Conservation (phyloP, 371 early-diverging fungal species). For the Rhizomucor pusillus region DNA sequence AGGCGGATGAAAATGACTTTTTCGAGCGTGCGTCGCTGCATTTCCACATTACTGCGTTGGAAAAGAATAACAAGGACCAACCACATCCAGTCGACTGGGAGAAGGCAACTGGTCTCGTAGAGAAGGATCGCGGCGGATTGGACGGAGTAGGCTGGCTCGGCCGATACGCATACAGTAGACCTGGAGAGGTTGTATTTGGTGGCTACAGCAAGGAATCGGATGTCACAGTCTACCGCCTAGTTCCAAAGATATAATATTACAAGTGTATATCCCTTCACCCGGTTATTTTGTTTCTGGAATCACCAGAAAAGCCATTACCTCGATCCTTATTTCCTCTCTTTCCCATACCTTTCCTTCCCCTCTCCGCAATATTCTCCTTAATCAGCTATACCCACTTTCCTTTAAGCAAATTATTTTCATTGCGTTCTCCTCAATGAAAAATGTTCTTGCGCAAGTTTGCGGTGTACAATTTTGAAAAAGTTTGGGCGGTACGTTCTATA, state of each 20-base stretch:
- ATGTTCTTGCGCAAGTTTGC: too few species aligned
- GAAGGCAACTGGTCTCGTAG: constrained; percentile 6
- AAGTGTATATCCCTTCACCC: too few species aligned
- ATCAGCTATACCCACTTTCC: too few species aligned
- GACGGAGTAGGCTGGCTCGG: constrained; percentile 20
- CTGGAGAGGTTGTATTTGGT: background rate
- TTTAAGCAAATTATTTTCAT: too few species aligned
- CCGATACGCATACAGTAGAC: background rate
- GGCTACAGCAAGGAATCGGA: background rate
- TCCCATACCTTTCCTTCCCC: background rate
- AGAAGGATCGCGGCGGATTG: background rate
- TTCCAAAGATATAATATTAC: background rate
- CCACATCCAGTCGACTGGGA: constrained; percentile 7
- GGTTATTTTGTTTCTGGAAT: too few species aligned
- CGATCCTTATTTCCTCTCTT: too few species aligned
- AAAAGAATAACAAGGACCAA: background rate
- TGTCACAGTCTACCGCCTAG: background rate
- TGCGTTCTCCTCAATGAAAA: too few species aligned
- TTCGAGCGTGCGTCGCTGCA: constrained; percentile 26
- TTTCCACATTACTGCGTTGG: constrained; percentile 14
- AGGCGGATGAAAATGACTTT: constrained; percentile 39
- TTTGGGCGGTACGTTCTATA: too few species aligned
- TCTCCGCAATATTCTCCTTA: background rate
- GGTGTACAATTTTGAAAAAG: too few species aligned
- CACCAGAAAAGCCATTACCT: too few species aligned